phyloP scores from a whole-genome alignment of 768 basidiomycete genomes.

The Cantharellus anzutake region DNA sequence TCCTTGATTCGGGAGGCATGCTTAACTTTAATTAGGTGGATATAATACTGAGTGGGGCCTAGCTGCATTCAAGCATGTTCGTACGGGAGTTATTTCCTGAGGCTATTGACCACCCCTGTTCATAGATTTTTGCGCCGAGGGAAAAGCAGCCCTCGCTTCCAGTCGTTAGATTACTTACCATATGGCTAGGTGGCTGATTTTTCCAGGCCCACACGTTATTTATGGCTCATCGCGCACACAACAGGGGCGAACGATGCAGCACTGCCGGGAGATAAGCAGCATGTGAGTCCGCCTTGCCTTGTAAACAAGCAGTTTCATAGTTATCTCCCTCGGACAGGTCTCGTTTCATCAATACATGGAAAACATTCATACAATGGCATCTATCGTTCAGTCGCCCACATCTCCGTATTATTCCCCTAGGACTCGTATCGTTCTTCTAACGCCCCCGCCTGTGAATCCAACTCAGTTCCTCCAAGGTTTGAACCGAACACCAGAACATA shows the following conservation, averaged over 20 bases:
- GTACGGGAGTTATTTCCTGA: background rate
- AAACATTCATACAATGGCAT: conserved; percentile 46
- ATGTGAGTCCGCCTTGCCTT: conserved; percentile 24
- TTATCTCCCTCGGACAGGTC: conserved; percentile 3
- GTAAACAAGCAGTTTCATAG: background rate
- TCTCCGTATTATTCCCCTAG: conserved; percentile 49
- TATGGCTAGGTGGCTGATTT: conserved; percentile 55
- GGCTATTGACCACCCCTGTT: background rate
- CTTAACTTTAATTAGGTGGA: conserved; percentile 20
- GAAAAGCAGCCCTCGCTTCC: conserved; percentile 30
- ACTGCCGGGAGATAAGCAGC: conserved; percentile 42
- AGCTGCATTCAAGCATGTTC: conserved; percentile 53
- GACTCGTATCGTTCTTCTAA: conserved; percentile 63
- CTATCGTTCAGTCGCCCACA: conserved; percentile 37
- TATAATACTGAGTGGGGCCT: conserved; percentile 81
- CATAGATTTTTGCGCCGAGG: conserved; percentile 39
- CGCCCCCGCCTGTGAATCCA: conserved; percentile 68
- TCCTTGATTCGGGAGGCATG: background rate
- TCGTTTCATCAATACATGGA: conserved; percentile 41
- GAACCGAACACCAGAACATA: conserved; percentile 43
- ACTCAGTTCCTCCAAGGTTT: conserved; percentile 21
- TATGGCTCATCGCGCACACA: background rate
- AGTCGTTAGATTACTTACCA: conserved; percentile 48
- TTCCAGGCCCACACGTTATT: background rate
- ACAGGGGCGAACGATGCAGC: conserved; percentile 53